Conservation (phyloP, 805 yeast genomes). For the Starmerella khaoyaiensis region DNA sequence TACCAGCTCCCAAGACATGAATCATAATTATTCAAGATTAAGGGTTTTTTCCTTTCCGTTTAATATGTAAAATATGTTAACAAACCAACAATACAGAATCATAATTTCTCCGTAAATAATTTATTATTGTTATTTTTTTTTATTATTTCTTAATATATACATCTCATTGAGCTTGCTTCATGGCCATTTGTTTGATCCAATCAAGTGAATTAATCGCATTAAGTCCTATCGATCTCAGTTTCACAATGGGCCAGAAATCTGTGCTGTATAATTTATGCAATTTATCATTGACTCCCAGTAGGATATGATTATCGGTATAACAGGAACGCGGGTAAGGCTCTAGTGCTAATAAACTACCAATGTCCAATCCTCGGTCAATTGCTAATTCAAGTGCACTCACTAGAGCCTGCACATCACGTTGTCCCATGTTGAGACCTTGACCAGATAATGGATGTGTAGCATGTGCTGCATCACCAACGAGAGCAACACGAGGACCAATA, state of each 20-base stretch:
- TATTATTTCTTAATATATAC: conserved; percentile 22
- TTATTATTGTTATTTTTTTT: no score
- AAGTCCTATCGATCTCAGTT: conserved; percentile 63
- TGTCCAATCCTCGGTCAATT: conserved; percentile 65
- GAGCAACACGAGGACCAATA: conserved; percentile 68
- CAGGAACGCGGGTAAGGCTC: conserved; percentile 82
- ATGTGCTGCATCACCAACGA: conserved; percentile 98
- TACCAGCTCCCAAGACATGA: conserved; percentile 40
- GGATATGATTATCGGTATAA: conserved; percentile 63
- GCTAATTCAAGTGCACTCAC: conserved; percentile 60
- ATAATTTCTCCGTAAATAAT: no score
- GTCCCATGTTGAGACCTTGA: conserved; percentile 97
- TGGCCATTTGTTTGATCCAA: conserved; percentile 56
- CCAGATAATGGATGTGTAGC: conserved; percentile 96
- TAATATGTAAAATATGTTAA: no score
- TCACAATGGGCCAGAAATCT: conserved; percentile 60
- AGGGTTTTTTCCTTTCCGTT: no score
- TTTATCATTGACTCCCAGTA: conserved; percentile 83
- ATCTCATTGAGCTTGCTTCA: conserved; percentile 34
- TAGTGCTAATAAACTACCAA: conserved; percentile 66
- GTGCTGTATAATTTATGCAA: conserved; percentile 76
- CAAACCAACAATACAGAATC: no score
- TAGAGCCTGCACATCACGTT: conserved; percentile 69
- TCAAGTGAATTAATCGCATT: conserved; percentile 50
- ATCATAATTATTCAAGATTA: no score